These are phyloP conservation scores for Neurospora sublineolata DNA, from an alignment of 495 filamentous ascomycete genomes.

Conservation along the genomic window DNA sequence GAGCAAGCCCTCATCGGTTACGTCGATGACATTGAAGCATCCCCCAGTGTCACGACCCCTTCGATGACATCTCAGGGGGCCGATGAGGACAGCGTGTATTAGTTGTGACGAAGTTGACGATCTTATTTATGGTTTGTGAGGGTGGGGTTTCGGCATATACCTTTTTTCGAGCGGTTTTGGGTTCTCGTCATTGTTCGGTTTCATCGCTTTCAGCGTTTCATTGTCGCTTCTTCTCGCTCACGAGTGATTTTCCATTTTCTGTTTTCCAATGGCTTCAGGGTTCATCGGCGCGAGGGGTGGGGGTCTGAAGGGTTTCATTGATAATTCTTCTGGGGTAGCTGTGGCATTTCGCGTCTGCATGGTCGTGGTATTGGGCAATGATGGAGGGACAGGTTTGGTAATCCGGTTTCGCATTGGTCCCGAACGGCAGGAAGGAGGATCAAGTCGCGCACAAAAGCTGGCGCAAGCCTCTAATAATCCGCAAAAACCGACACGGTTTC, in stretches of 20 bases:
- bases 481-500: conserved; percentile 35
- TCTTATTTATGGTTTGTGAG: conserved; percentile 31
- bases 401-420: conserved; percentile 33
- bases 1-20: conserved; percentile 88
- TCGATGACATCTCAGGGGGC: conserved; percentile 51
- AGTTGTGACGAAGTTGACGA: conserved; percentile 34
- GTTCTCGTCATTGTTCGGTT: conserved; percentile 15
- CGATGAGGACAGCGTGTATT: conserved; percentile 51
- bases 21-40: conserved; percentile 60
- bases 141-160: conserved; percentile 39
- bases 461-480: conserved; percentile 38
- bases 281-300: conserved; percentile 18
- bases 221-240: conserved; percentile 7
- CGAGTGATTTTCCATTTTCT: conserved; percentile 9
- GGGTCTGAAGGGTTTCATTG: conserved; percentile 11
- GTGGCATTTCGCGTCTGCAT: conserved; percentile 29
- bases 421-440: background rate
- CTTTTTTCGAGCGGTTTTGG: conserved; percentile 18
- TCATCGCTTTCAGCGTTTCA: conserved; percentile 20
- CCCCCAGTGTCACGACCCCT: conserved; percentile 46
- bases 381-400: conserved; percentile 32
- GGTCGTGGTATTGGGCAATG: conserved; percentile 35
- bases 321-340: conserved; percentile 16
- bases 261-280: conserved; percentile 10
- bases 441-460: conserved; percentile 26